phyloP scores from a whole-genome alignment of 2,329 filamentous ascomycete genomes.

The Shiraia sp. region DNA sequence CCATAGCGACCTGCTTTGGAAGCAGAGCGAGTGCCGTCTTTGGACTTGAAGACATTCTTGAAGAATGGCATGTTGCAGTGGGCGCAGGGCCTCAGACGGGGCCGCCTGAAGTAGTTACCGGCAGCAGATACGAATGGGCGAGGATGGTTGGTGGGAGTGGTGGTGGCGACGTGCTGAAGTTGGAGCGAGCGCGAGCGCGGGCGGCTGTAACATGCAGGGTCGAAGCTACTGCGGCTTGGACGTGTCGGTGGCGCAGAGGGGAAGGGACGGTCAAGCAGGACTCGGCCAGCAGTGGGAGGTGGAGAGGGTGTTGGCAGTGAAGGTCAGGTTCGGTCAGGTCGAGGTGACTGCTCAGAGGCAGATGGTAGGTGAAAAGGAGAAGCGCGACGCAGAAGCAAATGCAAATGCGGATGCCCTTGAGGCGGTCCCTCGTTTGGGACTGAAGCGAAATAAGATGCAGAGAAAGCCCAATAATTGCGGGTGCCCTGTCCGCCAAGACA shows the following conservation, averaged over 20 bases:
- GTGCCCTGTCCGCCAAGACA: conserved; percentile 13
- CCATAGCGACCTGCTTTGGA: conserved; percentile 33
- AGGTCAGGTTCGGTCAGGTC: conserved; percentile 2
- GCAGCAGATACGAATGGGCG: conserved; percentile 14
- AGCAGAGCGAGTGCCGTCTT: conserved; percentile 35
- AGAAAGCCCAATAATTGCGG: conserved; percentile 9
- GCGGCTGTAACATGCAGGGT: not conserved
- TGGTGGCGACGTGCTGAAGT: too few relatives aligned
- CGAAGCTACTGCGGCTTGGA: conserved; percentile 1
- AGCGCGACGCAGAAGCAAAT: conserved; percentile 7
- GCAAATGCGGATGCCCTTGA: conserved; percentile 6
- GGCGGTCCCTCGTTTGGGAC: conserved; percentile 16
- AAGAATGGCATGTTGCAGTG: conserved; percentile 42
- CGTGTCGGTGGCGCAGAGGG: too few relatives aligned
- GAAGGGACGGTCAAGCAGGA: too few relatives aligned
- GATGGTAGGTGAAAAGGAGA: conserved; percentile 23
- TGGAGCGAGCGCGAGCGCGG: not conserved
- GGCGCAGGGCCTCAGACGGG: conserved; percentile 22
- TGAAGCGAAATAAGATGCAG: conserved; percentile 24
- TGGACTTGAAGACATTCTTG: conserved; percentile 45
- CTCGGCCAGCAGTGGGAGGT: too few relatives aligned
- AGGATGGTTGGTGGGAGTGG: conserved; percentile 11
- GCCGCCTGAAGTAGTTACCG: conserved; percentile 25
- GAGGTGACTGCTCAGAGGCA: conserved; percentile 1
- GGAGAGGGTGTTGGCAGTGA: conserved; percentile 3